These are phyloP conservation scores for Tetrastigma voinierianum DNA, from an alignment of 164 flowering plant species.

Conservation along the genomic window DNA sequence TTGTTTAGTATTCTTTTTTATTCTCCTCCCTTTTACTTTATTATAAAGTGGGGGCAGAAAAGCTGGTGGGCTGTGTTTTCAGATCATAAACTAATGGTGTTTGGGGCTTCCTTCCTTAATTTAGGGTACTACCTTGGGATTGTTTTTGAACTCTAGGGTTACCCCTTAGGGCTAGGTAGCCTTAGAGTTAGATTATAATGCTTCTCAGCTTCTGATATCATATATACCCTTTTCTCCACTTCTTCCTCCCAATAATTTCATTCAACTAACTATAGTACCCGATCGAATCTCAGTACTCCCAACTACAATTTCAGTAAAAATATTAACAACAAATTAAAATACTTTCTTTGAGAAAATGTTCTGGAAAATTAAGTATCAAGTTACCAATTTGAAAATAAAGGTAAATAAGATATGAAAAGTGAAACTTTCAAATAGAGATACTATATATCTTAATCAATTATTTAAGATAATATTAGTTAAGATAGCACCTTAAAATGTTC, in stretches of 20 bases:
- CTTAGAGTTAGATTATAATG: not conserved
- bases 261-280: not conserved
- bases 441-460: too few relatives aligned
- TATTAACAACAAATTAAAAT: too few relatives aligned
- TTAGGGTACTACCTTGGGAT: constrained; percentile 24
- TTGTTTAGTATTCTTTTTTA: constrained; percentile 19
- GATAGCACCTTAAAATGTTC: too few relatives aligned
- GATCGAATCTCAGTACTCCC: too few relatives aligned
- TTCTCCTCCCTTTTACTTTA: constrained; percentile 35
- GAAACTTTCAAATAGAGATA: too few relatives aligned
- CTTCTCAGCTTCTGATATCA: not conserved
- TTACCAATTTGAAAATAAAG: too few relatives aligned
- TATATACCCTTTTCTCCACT: constrained; percentile 6
- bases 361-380: too few relatives aligned
- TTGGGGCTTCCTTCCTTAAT: constrained; percentile 20
- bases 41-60: constrained; percentile 34
- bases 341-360: too few relatives aligned
- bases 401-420: too few relatives aligned
- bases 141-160: constrained; percentile 15
- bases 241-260: not conserved
- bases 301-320: too few relatives aligned
- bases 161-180: constrained; percentile 1
- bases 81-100: constrained; percentile 18
- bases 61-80: constrained; percentile 36
- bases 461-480: too few relatives aligned